Evolutionary conservation across 2,329 filamentous ascomycete species (phyloP).

Genomic region (Fusarium scirpi): DNA sequence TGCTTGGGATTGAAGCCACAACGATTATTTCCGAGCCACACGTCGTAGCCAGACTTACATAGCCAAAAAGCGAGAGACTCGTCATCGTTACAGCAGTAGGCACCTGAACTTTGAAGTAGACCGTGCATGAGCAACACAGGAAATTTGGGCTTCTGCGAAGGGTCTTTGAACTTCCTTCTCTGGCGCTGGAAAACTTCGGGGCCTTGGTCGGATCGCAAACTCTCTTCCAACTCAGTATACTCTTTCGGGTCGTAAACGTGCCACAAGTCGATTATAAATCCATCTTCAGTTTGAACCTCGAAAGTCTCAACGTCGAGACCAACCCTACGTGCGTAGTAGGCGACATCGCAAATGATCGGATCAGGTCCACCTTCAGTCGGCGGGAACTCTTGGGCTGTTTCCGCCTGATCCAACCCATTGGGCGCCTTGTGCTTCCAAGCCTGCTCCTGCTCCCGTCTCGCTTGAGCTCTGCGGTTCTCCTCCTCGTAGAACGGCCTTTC

Average conservation of each 20-base stretch:
- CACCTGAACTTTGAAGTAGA: conserved; percentile 86
- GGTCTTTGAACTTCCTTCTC: conserved; percentile 53
- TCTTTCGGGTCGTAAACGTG: conserved; percentile 89
- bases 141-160: conserved; percentile 69
- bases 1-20: conserved; percentile 88
- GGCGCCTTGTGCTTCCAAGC: conserved; percentile 69
- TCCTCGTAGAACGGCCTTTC: conserved; percentile 78
- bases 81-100: conserved; percentile 91
- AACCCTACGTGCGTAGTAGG: conserved; percentile 88
- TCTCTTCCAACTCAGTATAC: conserved; percentile 65
- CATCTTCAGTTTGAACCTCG: conserved; percentile 91
- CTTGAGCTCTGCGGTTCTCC: conserved; percentile 70
- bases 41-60: conserved; percentile 91
- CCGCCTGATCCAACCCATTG: conserved; percentile 58
- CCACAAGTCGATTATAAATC: conserved; percentile 89
- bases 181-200: conserved; percentile 70
- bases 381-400: conserved; percentile 67
- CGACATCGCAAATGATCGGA: conserved; percentile 80
- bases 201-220: conserved; percentile 64
- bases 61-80: conserved; percentile 91
- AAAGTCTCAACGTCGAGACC: conserved; percentile 88
- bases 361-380: conserved; percentile 86
- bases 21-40: conserved; percentile 95
- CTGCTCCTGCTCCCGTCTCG: conserved; percentile 68
- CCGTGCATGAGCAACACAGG: conserved; percentile 91